A percentile compares a stretch with the other conserved stretches of the same genome.
phyloP scores from a whole-genome alignment of 2,329 filamentous ascomycete species.

The Chrysoporthe cubensis region DNA sequence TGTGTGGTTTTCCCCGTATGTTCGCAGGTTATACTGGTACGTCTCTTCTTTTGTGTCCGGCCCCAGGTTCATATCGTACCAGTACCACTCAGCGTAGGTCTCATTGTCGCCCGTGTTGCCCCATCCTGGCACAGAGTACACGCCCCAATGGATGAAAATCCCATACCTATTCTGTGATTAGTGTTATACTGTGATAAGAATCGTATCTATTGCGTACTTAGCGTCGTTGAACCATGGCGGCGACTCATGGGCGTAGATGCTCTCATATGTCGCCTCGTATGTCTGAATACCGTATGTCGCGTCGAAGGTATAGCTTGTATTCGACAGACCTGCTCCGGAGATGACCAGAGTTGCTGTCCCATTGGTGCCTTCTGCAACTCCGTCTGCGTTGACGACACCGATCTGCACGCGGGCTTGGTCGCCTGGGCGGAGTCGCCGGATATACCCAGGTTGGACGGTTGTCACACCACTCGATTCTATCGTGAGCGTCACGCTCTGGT shows the following conservation, averaged over 20 bases:
- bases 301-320: slow-evolving; percentile 23
- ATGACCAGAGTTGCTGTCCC: slow-evolving; percentile 25
- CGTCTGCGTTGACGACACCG: slow-evolving; percentile 19
- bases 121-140: slow-evolving; percentile 60
- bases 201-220: slow-evolving; percentile 39
- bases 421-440: slow-evolving; percentile 27
- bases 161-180: slow-evolving; percentile 43
- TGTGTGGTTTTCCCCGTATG: slow-evolving; percentile 28
- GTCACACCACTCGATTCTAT: slow-evolving; percentile 22
- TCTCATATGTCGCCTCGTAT: slow-evolving; percentile 32
- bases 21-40: slow-evolving; percentile 31
- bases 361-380: slow-evolving; percentile 15
- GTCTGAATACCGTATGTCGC: slow-evolving; percentile 26
- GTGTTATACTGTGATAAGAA: not conserved
- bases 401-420: slow-evolving; percentile 28
- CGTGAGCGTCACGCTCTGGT: slow-evolving; percentile 24
- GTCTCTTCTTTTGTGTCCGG: slow-evolving; percentile 27
- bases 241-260: slow-evolving; percentile 44
- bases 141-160: slow-evolving; percentile 65
- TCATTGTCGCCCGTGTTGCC: slow-evolving; percentile 48
- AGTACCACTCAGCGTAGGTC: slow-evolving; percentile 45
- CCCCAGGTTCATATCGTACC: slow-evolving; percentile 26
- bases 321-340: slow-evolving; percentile 14
- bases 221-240: slow-evolving; percentile 58
- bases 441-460: slow-evolving; percentile 25